A percentile compares a stretch with the other conserved stretches of the same genome.
phyloP scores from a whole-genome alignment of 1,284 basidiomycete genomes.

The Ceratobasidium sp. region DNA sequence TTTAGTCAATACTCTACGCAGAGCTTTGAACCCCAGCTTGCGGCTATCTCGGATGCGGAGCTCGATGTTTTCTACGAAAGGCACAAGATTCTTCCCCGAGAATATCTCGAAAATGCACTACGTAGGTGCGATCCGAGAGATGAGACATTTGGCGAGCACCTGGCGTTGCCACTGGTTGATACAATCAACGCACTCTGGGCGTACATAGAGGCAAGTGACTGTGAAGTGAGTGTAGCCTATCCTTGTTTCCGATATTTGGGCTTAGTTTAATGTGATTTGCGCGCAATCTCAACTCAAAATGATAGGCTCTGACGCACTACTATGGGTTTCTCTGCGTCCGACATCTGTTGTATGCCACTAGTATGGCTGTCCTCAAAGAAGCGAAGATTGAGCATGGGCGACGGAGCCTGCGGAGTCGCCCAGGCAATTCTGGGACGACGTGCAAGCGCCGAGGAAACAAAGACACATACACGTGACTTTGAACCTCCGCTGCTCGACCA shows the following conservation, averaged over 20 bases:
- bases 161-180: not conserved
- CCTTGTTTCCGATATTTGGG: too few relatives aligned
- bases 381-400: not conserved
- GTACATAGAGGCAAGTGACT: not conserved
- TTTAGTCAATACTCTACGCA: not conserved
- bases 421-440: too few relatives aligned
- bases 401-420: too few relatives aligned
- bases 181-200: not conserved
- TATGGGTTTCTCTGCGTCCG: conserved; percentile 11
- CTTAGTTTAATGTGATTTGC: too few relatives aligned
- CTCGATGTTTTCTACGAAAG: not conserved
- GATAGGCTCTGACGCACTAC: not conserved
- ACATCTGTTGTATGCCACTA: not conserved
- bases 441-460: too few relatives aligned
- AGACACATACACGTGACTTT: too few relatives aligned
- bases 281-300: not conserved
- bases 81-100: not conserved
- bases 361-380: not conserved
- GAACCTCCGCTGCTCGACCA: too few relatives aligned
- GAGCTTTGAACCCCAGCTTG: not conserved
- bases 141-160: not conserved
- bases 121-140: not conserved
- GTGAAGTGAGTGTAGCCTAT: not conserved
- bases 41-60: not conserved
- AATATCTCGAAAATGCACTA: not conserved